phyloP scores from a whole-genome alignment of 192 early-diverging fungal species.

The Backusella sp. region DNA sequence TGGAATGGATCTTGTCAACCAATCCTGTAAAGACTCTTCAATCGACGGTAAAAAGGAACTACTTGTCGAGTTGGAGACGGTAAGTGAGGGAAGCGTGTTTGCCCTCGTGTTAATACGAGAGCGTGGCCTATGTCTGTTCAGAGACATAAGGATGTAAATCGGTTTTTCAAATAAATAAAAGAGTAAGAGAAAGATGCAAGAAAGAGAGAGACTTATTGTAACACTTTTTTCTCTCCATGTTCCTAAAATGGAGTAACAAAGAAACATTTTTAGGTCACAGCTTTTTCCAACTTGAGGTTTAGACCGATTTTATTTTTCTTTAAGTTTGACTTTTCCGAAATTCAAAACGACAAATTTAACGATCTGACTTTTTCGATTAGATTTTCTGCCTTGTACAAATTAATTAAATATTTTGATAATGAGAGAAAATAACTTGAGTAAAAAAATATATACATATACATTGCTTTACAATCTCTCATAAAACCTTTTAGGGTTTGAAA shows the following conservation, averaged over 20 bases:
- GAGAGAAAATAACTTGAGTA: neutral
- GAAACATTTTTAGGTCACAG: neutral
- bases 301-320: neutral
- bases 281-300: neutral
- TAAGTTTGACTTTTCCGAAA: neutral
- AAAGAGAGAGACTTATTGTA: neutral
- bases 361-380: neutral
- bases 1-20: conserved; percentile 21
- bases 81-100: conserved; percentile 3
- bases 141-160: neutral
- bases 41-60: neutral
- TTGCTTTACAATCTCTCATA: neutral
- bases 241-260: neutral
- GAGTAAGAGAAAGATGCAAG: neutral
- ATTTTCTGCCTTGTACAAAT: neutral
- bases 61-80: neutral
- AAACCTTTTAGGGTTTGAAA: neutral
- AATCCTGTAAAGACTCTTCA: conserved; percentile 24
- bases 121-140: conserved; percentile 17
- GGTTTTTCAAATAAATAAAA: conserved; percentile 6
- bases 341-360: neutral
- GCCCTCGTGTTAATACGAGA: conserved; percentile 10
- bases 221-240: neutral
- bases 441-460: neutral
- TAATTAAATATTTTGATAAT: neutral